These are phyloP conservation scores for Fusarium albidum DNA, from an alignment of 2,329 filamentous ascomycete species.

Conservation along the genomic window DNA sequence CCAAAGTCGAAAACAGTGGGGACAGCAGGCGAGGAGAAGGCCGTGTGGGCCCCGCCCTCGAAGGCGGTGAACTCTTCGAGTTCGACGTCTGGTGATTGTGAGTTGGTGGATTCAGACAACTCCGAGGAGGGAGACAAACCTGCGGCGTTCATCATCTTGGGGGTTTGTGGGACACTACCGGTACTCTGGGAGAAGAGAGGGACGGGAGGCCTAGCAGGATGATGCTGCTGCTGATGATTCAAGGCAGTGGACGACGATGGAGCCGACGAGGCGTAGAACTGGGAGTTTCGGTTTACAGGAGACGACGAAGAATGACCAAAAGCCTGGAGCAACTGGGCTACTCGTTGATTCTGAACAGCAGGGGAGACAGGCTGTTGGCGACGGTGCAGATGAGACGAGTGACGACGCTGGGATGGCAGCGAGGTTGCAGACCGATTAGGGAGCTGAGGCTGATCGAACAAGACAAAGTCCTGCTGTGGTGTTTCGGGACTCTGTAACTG, in stretches of 20 bases:
- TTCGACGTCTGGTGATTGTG: slow-evolving; percentile 60
- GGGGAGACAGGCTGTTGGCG: slow-evolving; percentile 49
- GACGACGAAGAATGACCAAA: slow-evolving; percentile 63
- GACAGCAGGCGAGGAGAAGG: slow-evolving; percentile 63
- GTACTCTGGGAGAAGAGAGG: slow-evolving; percentile 73
- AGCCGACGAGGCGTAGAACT: slow-evolving; percentile 74
- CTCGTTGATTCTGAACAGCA: slow-evolving; percentile 64
- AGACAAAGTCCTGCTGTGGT: slow-evolving; percentile 78
- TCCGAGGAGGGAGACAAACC: slow-evolving; percentile 38
- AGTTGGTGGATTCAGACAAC: slow-evolving; percentile 39
- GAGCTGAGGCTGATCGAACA: slow-evolving; percentile 66
- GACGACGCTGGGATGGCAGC: slow-evolving; percentile 53
- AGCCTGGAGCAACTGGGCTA: slow-evolving; percentile 66
- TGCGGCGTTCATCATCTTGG: slow-evolving; percentile 56
- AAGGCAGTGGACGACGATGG: slow-evolving; percentile 67
- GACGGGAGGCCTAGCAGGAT: slow-evolving; percentile 70
- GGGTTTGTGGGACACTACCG: slow-evolving; percentile 58
- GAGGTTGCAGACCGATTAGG: slow-evolving; percentile 50
- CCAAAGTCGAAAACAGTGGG: slow-evolving; percentile 60
- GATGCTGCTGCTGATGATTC: slow-evolving; percentile 63
- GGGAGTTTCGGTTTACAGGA: slow-evolving; percentile 65
- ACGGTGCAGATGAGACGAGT: slow-evolving; percentile 54
- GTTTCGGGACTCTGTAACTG: slow-evolving; percentile 59
- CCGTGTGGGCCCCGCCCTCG: slow-evolving; percentile 59
- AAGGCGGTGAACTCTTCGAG: slow-evolving; percentile 67